Conservation (phyloP, 352 stramenopile species). For the Pythium guiyangense region DNA sequence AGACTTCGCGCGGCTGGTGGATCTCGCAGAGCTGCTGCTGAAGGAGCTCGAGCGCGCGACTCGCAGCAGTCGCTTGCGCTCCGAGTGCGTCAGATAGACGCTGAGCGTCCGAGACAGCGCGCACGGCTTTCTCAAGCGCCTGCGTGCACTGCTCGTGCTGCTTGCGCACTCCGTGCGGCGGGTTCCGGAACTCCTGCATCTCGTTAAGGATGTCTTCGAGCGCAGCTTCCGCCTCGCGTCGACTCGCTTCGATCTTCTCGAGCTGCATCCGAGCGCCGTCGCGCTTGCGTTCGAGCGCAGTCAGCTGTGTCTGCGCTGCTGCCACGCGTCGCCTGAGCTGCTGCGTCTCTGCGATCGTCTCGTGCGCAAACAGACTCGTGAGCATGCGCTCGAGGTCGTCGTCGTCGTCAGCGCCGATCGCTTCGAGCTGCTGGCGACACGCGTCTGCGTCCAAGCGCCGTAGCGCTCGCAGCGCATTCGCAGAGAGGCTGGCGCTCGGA, state of each 20-base stretch:
- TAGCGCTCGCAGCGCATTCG: constrained; percentile 16
- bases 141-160: constrained; percentile 23
- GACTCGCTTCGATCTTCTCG: constrained; percentile 15
- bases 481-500: not conserved
- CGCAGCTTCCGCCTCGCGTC: constrained; percentile 16
- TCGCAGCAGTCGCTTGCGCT: constrained; percentile 9
- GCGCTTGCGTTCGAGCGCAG: constrained; percentile 22
- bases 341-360: constrained; percentile 30
- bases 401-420: constrained; percentile 34
- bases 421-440: constrained; percentile 18
- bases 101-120: constrained; percentile 13
- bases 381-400: constrained; percentile 45
- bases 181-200: constrained; percentile 55
- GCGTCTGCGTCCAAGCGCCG: constrained; percentile 6
- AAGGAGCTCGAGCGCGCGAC: constrained; percentile 12
- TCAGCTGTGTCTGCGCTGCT: not conserved
- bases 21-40: constrained; percentile 18
- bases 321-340: constrained; percentile 17
- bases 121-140: constrained; percentile 27
- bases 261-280: constrained; percentile 33
- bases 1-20: constrained; percentile 44
- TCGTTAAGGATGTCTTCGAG: constrained; percentile 45
- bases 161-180: constrained; percentile 40
- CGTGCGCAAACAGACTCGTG: constrained; percentile 43
- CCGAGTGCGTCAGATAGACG: constrained; percentile 12